Percentiles rank a stretch among this genome's conserved stretches.
Evolutionary conservation across 495 filamentous ascomycete species (phyloP).

Genomic region (Viridothelium virens): DNA sequence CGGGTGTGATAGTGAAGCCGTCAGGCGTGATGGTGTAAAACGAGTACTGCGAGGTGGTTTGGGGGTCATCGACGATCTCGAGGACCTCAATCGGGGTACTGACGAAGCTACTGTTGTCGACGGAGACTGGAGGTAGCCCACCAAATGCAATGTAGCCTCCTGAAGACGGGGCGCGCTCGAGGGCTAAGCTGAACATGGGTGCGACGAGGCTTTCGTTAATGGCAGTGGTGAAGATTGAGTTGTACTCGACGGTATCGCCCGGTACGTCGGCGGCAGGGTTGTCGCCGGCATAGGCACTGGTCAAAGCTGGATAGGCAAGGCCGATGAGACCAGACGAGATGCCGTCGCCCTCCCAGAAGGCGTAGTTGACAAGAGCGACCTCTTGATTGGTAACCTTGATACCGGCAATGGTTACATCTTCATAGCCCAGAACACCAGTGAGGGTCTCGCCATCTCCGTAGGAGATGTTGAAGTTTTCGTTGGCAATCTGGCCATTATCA

Average conservation of each 20-base stretch:
- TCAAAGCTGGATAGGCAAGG: slow-evolving; percentile 17
- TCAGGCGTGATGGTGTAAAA: slow-evolving; percentile 42
- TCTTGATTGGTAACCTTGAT: slow-evolving; percentile 50
- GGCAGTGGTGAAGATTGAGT: slow-evolving; percentile 50
- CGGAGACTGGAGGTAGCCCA: slow-evolving; percentile 39
- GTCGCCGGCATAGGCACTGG: slow-evolving; percentile 14
- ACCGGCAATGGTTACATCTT: slow-evolving; percentile 47
- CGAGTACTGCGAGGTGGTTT: slow-evolving; percentile 20
- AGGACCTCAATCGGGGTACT: slow-evolving; percentile 32
- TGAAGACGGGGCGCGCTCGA: slow-evolving; percentile 27
- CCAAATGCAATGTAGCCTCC: slow-evolving; percentile 45
- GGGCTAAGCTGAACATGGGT: slow-evolving; percentile 50
- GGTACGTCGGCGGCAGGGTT: slow-evolving; percentile 7
- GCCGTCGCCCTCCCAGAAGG: slow-evolving; percentile 36
- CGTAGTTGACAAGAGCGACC: slow-evolving; percentile 46
- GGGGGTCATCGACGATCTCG: slow-evolving; percentile 8
- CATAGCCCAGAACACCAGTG: slow-evolving; percentile 49
- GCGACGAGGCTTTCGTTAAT: slow-evolving; percentile 48
- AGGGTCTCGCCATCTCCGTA: slow-evolving; percentile 56
- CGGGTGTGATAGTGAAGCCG: slow-evolving; percentile 29
- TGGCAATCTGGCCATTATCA: slow-evolving; percentile 38
- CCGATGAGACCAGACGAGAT: slow-evolving; percentile 21
- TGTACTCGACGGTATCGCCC: slow-evolving; percentile 25
- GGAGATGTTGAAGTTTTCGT: slow-evolving; percentile 49
- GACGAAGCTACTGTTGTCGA: slow-evolving; percentile 30